Evolutionary conservation across 352 stramenopile species (phyloP).

Genomic region (Phytophthora litchii): DNA sequence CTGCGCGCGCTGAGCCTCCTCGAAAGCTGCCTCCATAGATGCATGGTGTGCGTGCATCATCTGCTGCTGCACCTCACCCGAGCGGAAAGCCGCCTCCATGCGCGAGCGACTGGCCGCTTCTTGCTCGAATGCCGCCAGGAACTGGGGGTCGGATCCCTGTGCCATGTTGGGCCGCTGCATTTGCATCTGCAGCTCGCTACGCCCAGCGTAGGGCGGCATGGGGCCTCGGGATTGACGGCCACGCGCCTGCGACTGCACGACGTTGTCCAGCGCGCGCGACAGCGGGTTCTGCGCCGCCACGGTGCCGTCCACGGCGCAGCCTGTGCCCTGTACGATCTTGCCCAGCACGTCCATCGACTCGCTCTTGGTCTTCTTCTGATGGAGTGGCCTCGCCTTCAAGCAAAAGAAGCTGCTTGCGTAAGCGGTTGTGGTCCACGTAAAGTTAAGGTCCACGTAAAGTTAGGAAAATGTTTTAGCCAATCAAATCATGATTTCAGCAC

Average conservation of each 20-base stretch:
- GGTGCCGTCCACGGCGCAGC: slow-evolving; percentile 82
- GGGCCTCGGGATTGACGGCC: slow-evolving; percentile 38
- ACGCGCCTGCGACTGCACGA: slow-evolving; percentile 68
- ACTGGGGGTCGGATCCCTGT: slow-evolving; percentile 52
- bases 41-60: slow-evolving; percentile 60
- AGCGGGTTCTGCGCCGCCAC: slow-evolving; percentile 87
- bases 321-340: slow-evolving; percentile 85
- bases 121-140: slow-evolving; percentile 68
- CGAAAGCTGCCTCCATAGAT: slow-evolving; percentile 66
- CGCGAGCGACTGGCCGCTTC: slow-evolving; percentile 62
- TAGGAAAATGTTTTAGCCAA: too few species aligned
- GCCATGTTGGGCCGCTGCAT: slow-evolving; percentile 76
- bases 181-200: slow-evolving; percentile 66
- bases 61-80: slow-evolving; percentile 40
- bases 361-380: slow-evolving; percentile 1
- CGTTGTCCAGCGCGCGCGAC: slow-evolving; percentile 75
- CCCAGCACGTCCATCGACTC: slow-evolving; percentile 74
- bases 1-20: slow-evolving; percentile 59
- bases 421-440: slow-evolving; percentile 2
- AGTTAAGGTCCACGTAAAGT: too few species aligned
- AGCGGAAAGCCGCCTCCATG: slow-evolving; percentile 75
- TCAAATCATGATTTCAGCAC: too few species aligned
- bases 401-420: slow-evolving; percentile 21
- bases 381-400: slow-evolving; percentile 7
- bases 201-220: slow-evolving; percentile 37